phyloP scores from a whole-genome alignment of 2,329 filamentous ascomycete species.

The Westerdykella sp. region DNA sequence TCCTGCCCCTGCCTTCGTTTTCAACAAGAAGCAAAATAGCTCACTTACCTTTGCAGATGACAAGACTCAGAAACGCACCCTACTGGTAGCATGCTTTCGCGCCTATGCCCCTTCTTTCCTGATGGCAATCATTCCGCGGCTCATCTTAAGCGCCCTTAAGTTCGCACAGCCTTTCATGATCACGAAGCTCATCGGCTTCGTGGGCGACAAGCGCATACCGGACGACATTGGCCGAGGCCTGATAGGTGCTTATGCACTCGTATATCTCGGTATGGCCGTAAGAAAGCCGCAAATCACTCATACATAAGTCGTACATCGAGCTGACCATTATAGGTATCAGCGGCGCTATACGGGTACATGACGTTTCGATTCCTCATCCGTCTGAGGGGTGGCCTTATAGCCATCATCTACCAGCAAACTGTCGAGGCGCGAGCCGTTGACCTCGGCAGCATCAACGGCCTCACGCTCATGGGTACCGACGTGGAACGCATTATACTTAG shows the following conservation, averaged over 20 bases:
- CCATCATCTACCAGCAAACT: slow-evolving; percentile 7
- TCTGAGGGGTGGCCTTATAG: slow-evolving; percentile 6
- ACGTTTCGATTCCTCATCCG: slow-evolving; percentile 6
- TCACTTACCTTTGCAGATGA: slow-evolving; percentile 5
- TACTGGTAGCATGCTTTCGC: slow-evolving; percentile 6
- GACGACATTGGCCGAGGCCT: slow-evolving; percentile 5
- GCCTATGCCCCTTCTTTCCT: slow-evolving; percentile 6
- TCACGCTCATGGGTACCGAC: slow-evolving; percentile 10
- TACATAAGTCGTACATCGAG: not conserved
- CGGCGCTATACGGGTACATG: slow-evolving; percentile 5
- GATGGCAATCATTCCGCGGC: slow-evolving; percentile 6
- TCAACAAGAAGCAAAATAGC: not conserved
- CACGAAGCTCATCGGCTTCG: slow-evolving; percentile 6
- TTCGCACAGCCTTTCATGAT: slow-evolving; percentile 10
- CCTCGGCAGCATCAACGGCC: slow-evolving; percentile 3
- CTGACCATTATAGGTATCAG: slow-evolving; percentile 4
- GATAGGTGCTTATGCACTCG: slow-evolving; percentile 7
- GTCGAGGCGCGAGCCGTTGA: slow-evolving; percentile 5
- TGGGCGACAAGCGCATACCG: slow-evolving; percentile 4
- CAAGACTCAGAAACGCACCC: slow-evolving; percentile 6
- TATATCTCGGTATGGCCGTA: slow-evolving; percentile 9
- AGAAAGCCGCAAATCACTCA: slow-evolving; percentile 1
- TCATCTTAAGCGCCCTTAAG: slow-evolving; percentile 4
- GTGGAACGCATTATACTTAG: slow-evolving; percentile 8
- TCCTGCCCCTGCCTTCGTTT: too few species aligned